Percentiles rank a stretch among this genome's conserved stretches.
Conservation (phyloP, 1,284 basidiomycete genomes). For the Taiwanofungus camphoratus region DNA sequence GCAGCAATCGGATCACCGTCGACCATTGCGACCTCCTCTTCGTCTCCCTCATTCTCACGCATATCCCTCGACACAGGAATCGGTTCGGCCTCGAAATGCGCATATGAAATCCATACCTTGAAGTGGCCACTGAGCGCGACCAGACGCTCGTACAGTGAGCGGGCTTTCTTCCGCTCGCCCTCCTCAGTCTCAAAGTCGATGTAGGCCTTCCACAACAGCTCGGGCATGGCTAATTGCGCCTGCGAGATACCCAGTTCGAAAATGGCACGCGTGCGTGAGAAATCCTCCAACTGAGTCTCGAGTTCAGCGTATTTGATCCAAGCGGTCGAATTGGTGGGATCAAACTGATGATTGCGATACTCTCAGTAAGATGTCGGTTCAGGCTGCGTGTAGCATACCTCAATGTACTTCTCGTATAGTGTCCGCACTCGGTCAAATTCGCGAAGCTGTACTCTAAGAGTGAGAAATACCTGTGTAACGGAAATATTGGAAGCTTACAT, state of each 20-base stretch:
- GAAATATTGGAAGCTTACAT: conserved; percentile 44
- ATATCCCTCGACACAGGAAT: conserved; percentile 60
- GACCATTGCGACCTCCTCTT: conserved; percentile 29
- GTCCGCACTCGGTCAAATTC: conserved; percentile 94
- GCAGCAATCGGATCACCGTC: conserved; percentile 55
- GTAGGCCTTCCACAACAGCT: conserved; percentile 96
- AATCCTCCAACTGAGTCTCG: conserved; percentile 89
- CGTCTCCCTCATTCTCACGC: conserved; percentile 72
- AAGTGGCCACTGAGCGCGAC: conserved; percentile 87
- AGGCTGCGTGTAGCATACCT: conserved; percentile 42
- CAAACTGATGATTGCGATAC: conserved; percentile 50
- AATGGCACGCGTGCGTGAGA: conserved; percentile 87
- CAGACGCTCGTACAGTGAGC: conserved; percentile 88
- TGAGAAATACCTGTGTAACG: conserved; percentile 4
- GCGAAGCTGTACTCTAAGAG: conserved; percentile 44
- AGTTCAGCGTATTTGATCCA: conserved; percentile 99
- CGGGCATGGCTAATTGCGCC: conserved; percentile 92
- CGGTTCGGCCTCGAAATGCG: conserved; percentile 68
- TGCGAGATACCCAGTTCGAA: conserved; percentile 96
- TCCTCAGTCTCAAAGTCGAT: conserved; percentile 97
- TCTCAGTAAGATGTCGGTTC: neutral
- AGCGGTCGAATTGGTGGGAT: conserved; percentile 83
- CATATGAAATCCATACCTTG: conserved; percentile 87
- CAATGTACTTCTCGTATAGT: conserved; percentile 93
- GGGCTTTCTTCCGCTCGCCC: conserved; percentile 82